A percentile compares a stretch with the other conserved stretches of the same genome.
Conservation (phyloP, 805 yeast genomes). For the Candida silvatica region DNA sequence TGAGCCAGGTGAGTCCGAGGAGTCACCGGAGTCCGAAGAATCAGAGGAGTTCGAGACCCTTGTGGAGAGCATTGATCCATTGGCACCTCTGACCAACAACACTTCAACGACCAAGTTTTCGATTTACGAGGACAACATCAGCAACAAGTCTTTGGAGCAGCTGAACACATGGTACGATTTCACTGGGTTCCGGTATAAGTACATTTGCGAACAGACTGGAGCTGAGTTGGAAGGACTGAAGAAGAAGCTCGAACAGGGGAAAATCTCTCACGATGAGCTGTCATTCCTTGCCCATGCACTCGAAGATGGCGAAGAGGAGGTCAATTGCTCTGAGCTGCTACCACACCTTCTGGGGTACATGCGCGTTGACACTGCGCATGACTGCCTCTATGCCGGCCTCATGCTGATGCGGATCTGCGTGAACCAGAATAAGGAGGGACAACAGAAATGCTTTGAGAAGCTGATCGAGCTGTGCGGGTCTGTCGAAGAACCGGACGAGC, state of each 20-base stretch:
- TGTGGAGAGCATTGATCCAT: constrained; percentile 18
- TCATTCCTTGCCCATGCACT: not conserved
- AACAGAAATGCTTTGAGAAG: constrained; percentile 7
- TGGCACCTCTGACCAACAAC: constrained; percentile 13
- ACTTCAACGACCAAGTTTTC: constrained; percentile 9
- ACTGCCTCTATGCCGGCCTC: constrained; percentile 5
- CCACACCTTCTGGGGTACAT: not conserved
- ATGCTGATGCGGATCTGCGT: constrained; percentile 12
- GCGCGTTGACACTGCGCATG: constrained; percentile 8
- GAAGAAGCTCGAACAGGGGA: not conserved
- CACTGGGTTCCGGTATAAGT: constrained; percentile 2
- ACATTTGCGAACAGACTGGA: not conserved
- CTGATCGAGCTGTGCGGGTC: constrained; percentile 9
- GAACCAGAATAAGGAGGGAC: constrained; percentile 3
- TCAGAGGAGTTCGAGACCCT: constrained; percentile 4
- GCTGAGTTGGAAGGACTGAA: not conserved
- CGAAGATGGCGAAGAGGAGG: not conserved
- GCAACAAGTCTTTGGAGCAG: constrained; percentile 11
- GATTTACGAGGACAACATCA: constrained; percentile 14
- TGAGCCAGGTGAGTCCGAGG: no score
- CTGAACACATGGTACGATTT: constrained; percentile 10
- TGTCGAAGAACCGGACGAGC: constrained; percentile 9
- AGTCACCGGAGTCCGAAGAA: not conserved
- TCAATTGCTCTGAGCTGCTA: not conserved
- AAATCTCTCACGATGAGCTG: constrained; percentile 1